These are phyloP conservation scores for Eutypella sp. DNA, from an alignment of 2,329 filamentous ascomycete genomes.

Conservation along the genomic window DNA sequence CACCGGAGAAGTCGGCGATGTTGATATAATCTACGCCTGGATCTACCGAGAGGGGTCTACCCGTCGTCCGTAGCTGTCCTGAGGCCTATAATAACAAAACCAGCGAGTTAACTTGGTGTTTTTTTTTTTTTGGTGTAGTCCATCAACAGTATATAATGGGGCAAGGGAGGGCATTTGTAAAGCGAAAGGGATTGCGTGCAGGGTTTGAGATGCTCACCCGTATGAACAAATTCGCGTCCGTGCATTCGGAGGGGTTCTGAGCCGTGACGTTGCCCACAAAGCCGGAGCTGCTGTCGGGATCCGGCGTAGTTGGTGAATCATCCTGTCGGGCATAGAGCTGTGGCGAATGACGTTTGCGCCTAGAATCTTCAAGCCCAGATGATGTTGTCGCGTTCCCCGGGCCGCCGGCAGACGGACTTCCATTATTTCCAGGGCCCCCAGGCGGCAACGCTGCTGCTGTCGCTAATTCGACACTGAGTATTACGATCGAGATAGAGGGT, in stretches of 20 bases:
- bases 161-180: too few species aligned
- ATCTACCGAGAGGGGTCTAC: constrained; percentile 9
- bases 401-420: too few species aligned
- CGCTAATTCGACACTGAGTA: constrained; percentile 4
- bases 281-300: not conserved
- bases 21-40: constrained; percentile 10
- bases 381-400: too few species aligned
- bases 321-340: not conserved
- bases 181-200: too few species aligned
- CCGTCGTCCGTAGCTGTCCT: constrained; percentile 7
- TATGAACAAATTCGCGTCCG: constrained; percentile 9
- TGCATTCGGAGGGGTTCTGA: constrained; percentile 8
- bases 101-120: too few species aligned
- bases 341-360: not conserved
- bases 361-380: too few species aligned
- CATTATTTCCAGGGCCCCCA: too few species aligned
- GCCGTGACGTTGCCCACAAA: constrained; percentile 9
- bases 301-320: not conserved
- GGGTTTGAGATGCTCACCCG: too few species aligned
- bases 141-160: too few species aligned
- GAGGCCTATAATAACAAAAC: too few species aligned
- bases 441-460: too few species aligned
- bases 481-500: not conserved
- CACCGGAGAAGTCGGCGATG: constrained; percentile 3
- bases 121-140: too few species aligned